Evolutionary conservation across 2,329 filamentous ascomycete species (phyloP).

Genomic region (Boeremia lycopersici): DNA sequence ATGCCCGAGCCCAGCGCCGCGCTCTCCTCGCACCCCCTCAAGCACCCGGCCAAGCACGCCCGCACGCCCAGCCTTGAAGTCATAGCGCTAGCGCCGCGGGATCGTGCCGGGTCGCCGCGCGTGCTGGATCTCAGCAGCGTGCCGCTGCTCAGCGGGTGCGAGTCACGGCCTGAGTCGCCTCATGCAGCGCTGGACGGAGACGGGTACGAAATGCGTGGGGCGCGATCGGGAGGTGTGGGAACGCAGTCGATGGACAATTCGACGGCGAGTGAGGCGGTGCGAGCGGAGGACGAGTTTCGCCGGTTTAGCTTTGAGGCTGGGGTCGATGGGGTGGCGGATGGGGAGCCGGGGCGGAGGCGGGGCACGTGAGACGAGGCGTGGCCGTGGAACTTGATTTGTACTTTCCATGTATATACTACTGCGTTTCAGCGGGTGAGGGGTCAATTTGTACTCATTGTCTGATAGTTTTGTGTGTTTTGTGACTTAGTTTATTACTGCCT

Average conservation of each 20-base stretch:
- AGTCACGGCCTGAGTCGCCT: constrained; percentile 1
- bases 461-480: neutral
- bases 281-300: constrained; percentile 26
- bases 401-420: constrained; percentile 1
- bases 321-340: neutral
- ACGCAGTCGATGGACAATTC: constrained; percentile 10
- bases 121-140: constrained; percentile 21
- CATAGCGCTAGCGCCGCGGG: constrained; percentile 15
- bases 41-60: neutral
- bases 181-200: neutral
- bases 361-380: neutral
- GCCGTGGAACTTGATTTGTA: neutral
- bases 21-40: neutral
- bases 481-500: no score
- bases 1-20: constrained; percentile 10
- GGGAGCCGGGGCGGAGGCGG: neutral
- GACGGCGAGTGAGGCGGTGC: constrained; percentile 12
- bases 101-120: neutral
- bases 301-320: constrained; percentile 29
- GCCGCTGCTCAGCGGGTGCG: neutral
- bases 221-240: neutral
- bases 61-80: constrained; percentile 26
- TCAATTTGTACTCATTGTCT: neutral
- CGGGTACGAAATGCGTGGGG: neutral
- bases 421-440: neutral